Evolutionary conservation across 1,284 basidiomycete species (phyloP).

Genomic region (Acaromyces ingoldii): DNA sequence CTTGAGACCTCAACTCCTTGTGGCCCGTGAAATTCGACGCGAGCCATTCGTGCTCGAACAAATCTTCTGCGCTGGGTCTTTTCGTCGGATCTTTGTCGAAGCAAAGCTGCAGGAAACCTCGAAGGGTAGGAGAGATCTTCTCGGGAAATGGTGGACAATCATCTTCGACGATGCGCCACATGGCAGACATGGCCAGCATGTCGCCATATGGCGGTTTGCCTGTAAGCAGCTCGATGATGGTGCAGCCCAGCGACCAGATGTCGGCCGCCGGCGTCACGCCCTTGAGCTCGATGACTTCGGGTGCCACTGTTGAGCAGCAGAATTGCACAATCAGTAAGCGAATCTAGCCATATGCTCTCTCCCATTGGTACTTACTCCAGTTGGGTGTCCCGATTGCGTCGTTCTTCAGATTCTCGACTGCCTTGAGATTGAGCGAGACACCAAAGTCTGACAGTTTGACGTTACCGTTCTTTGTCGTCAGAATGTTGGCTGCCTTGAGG

Average conservation of each 20-base stretch:
- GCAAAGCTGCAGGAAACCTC: constrained; percentile 73
- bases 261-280: constrained; percentile 60
- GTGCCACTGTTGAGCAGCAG: constrained; percentile 67
- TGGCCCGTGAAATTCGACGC: constrained; percentile 69
- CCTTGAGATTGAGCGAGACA: constrained; percentile 51
- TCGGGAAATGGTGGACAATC: constrained; percentile 77
- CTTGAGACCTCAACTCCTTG: constrained; percentile 65
- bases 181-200: constrained; percentile 53
- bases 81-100: constrained; percentile 78
- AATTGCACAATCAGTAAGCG: too few species aligned
- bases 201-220: constrained; percentile 86
- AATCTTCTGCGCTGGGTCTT: constrained; percentile 72
- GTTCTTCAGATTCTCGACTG: constrained; percentile 61
- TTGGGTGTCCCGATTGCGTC: constrained; percentile 84
- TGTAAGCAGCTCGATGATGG: constrained; percentile 84
- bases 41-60: constrained; percentile 87
- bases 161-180: constrained; percentile 94
- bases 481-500: constrained; percentile 59
- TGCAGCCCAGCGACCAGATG: constrained; percentile 90
- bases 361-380: constrained; percentile 62
- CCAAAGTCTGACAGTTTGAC: constrained; percentile 60
- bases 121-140: constrained; percentile 66
- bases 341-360: not conserved
- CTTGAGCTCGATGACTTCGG: constrained; percentile 76
- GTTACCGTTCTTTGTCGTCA: constrained; percentile 59